These are phyloP conservation scores for Termitomyces sp. DNA, from an alignment of 768 basidiomycete genomes.

Conservation along the genomic window DNA sequence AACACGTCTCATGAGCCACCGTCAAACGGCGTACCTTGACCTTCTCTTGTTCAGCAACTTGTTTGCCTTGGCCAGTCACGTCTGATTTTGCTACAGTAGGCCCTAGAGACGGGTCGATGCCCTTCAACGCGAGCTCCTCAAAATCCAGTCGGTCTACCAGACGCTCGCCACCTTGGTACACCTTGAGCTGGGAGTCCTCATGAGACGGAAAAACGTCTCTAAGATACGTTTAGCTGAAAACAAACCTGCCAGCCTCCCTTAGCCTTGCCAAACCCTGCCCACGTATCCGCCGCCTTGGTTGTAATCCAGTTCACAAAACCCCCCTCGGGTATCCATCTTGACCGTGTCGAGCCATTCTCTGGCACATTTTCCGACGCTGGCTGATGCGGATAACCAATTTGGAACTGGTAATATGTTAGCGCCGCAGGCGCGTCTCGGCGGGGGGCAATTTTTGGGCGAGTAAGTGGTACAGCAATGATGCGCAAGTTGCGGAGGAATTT, in stretches of 20 bases:
- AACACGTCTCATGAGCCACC: background rate
- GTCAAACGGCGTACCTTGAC: slow-evolving; percentile 1
- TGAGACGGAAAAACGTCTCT: background rate
- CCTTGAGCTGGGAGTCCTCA: slow-evolving; percentile 40
- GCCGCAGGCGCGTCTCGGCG: background rate
- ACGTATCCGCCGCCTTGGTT: slow-evolving; percentile 49
- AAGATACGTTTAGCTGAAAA: slow-evolving; percentile 11
- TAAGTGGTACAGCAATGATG: slow-evolving; percentile 45
- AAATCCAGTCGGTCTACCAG: slow-evolving; percentile 72
- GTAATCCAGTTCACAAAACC: slow-evolving; percentile 47
- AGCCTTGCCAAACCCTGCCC: slow-evolving; percentile 69
- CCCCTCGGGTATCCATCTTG: slow-evolving; percentile 32
- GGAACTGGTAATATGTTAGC: slow-evolving; percentile 43
- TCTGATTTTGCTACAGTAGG: slow-evolving; percentile 37
- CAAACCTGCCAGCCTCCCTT: slow-evolving; percentile 72
- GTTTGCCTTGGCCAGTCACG: slow-evolving; percentile 11
- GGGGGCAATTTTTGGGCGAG: slow-evolving; percentile 24
- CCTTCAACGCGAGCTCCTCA: slow-evolving; percentile 74
- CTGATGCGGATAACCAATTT: slow-evolving; percentile 24
- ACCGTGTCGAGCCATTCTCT: slow-evolving; percentile 23
- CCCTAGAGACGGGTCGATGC: slow-evolving; percentile 65
- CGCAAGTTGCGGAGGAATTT: slow-evolving; percentile 31
- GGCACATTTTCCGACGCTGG: slow-evolving; percentile 1
- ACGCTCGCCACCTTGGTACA: slow-evolving; percentile 62
- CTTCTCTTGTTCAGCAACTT: slow-evolving; percentile 17